A percentile compares a stretch with the other conserved stretches of the same genome.
These are phyloP conservation scores for Colletotrichum lini DNA, from an alignment of 2,329 filamentous ascomycete species.

Conservation along the genomic window DNA sequence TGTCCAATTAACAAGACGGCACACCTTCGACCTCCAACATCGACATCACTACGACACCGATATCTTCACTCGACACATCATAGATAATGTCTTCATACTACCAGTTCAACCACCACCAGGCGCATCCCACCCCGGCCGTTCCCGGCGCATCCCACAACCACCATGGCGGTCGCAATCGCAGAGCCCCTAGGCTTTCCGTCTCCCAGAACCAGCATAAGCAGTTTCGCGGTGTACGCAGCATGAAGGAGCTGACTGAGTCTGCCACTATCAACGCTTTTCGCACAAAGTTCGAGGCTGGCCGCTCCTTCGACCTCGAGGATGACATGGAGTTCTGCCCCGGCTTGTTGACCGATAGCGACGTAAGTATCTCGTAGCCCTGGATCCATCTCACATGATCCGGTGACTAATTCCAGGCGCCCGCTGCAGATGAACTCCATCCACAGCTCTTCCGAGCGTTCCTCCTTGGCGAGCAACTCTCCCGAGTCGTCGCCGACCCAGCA, in stretches of 20 bases:
- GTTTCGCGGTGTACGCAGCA: conserved; percentile 85
- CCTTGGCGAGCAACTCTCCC: conserved; percentile 93
- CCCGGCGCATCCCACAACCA: conserved; percentile 78
- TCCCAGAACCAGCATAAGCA: conserved; percentile 89
- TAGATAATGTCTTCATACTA: conserved; percentile 75
- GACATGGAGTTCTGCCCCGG: conserved; percentile 96
- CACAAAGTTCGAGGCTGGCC: conserved; percentile 88
- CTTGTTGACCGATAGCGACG: conserved; percentile 93
- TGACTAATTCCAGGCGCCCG: conserved; percentile 49
- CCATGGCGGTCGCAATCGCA: conserved; percentile 87
- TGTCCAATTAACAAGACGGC: conserved; percentile 35
- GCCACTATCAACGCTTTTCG: conserved; percentile 84
- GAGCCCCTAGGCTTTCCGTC: conserved; percentile 84
- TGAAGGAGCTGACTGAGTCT: conserved; percentile 89
- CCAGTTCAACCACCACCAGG: conserved; percentile 72
- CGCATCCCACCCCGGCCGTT: conserved; percentile 68
- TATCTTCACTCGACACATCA: conserved; percentile 7
- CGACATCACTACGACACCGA: conserved; percentile 23
- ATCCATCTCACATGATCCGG: conserved; percentile 16
- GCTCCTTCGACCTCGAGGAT: conserved; percentile 96
- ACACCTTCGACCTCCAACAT: conserved; percentile 14
- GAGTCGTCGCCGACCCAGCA: conserved; percentile 93
- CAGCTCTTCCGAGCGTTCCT: conserved; percentile 94
- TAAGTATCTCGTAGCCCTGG: conserved; percentile 64
- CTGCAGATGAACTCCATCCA: conserved; percentile 89